Conservation (phyloP, 2,329 filamentous ascomycete genomes). For the Cladosporium velox region DNA sequence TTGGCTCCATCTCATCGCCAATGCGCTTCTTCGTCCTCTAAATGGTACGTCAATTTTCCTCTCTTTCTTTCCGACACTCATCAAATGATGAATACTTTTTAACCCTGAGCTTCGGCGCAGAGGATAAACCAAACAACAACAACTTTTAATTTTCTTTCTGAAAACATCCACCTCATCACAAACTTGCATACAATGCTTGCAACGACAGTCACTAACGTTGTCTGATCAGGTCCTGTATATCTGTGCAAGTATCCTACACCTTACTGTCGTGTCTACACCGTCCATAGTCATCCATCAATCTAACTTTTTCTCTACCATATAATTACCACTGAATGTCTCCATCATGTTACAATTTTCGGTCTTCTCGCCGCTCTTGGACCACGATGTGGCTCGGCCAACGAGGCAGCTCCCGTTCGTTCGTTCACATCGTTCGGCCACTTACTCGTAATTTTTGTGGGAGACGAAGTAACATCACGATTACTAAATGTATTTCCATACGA, state of each 20-base stretch:
- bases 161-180: neutral
- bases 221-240: neutral
- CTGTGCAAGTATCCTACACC: neutral
- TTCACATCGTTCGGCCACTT: neutral
- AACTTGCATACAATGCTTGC: neutral
- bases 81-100: conserved; percentile 15
- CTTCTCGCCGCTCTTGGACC: neutral
- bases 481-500: neutral
- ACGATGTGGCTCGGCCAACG: neutral
- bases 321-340: neutral
- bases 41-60: conserved; percentile 4
- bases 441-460: neutral
- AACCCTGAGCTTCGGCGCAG: conserved; percentile 15
- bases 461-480: neutral
- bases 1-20: neutral
- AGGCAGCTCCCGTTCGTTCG: neutral
- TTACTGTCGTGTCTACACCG: neutral
- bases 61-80: neutral
- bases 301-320: neutral
- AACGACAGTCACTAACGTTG: conserved; percentile 1
- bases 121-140: conserved; percentile 18
- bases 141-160: conserved; percentile 16
- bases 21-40: neutral
- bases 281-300: neutral
- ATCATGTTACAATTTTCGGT: neutral